These are phyloP conservation scores for Vigna trinervia DNA, from an alignment of 306 rosid genomes.

Conservation along the genomic window DNA sequence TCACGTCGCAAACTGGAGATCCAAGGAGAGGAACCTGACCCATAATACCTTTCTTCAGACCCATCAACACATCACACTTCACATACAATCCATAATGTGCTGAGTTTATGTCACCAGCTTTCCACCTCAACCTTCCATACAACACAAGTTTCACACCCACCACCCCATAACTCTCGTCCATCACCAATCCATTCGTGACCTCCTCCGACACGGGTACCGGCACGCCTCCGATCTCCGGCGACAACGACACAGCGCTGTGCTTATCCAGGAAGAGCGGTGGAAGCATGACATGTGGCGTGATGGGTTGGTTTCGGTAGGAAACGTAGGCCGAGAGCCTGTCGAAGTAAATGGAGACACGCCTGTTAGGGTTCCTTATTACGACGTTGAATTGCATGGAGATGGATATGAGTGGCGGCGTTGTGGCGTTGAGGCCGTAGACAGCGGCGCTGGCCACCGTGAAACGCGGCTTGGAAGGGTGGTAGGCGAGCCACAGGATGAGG, in stretches of 20 bases:
- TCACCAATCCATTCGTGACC: conserved; percentile 53
- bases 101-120: conserved; percentile 61
- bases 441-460: conserved; percentile 69
- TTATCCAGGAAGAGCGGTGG: conserved; percentile 59
- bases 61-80: conserved; percentile 74
- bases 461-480: conserved; percentile 73
- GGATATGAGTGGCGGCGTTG: conserved; percentile 59
- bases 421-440: conserved; percentile 66
- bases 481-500: conserved; percentile 79
- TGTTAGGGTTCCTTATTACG: conserved; percentile 76
- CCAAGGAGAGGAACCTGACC: conserved; percentile 88
- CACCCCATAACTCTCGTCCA: conserved; percentile 69
- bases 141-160: conserved; percentile 64
- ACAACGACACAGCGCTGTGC: conserved; percentile 57
- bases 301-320: conserved; percentile 63
- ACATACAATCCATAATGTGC: conserved; percentile 65
- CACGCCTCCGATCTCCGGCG: conserved; percentile 75
- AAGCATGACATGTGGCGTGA: conserved; percentile 69
- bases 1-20: conserved; percentile 65
- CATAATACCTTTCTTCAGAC: conserved; percentile 66
- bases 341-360: conserved; percentile 65
- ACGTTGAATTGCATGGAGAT: conserved; percentile 78
- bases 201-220: conserved; percentile 68
- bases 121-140: conserved; percentile 83
- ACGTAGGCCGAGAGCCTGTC: conserved; percentile 67